Base-by-base conservation (phyloP, 305 asterid species). In the Fraxinus velutina region DNA sequence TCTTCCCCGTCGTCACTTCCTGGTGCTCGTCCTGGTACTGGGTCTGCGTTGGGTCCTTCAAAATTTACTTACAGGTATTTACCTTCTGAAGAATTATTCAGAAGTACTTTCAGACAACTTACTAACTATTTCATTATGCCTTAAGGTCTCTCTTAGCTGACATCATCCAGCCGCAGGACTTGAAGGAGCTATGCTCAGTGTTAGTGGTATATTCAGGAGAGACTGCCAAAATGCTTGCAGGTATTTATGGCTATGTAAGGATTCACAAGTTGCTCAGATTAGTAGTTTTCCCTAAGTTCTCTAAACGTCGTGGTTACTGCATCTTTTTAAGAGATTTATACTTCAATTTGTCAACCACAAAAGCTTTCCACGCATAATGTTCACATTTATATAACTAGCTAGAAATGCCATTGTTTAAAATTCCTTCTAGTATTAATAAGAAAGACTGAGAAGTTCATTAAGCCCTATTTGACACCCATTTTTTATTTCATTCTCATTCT, bases 71-170 rank as follows among this genome's bases (percentile, higher is more conserved):
- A 94, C 86, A 92, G 99, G 99, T 95, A 83, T 77, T 47, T 73
- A 82, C 79, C 73, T 86, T 68, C 36, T 78, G 15, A 66, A 75
- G 81, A 71, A 80, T 79, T 70, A 37, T 19, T 24, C 42, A 39
- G 78, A 73, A 78, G 33, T 47, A 71, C 47, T 87, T 85, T 86
- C 80, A 81, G 74, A 78, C 75, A 81, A 84, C 93, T 60, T 60
- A 9, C 12, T 93, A 88, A 93, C 55, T 42, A 33, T 32, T 78
- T 66, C 83, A 79, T 74, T 76, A 79, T 83, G 73, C 80, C 52
- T 85, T 75, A 88, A 96, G 99, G 94, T 96, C 99, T 85, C 90
- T 94, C 75, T 92, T 96, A 84, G 99, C 95, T 84, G 99, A 94
- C 86, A 90, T 94, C 90, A 96, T 96, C 81, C 97, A 90, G 88